Conservation (phyloP, 352 stramenopile genomes). For the Pythium grandisporangium region DNA sequence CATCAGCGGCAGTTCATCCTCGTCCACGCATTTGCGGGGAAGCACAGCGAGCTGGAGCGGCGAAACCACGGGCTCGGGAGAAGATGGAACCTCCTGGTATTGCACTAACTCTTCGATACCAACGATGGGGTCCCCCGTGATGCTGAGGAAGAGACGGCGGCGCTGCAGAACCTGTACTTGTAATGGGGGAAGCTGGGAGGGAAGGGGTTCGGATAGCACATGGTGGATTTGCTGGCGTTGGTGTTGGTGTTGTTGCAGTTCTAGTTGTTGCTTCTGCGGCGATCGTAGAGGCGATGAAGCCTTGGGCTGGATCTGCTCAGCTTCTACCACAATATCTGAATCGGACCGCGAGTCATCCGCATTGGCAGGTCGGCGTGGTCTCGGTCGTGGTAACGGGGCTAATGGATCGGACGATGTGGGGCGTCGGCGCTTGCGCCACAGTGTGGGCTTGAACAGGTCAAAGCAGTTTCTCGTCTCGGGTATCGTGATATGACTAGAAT, state of each 20-base stretch:
- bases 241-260: too few species aligned
- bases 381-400: too few species aligned
- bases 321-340: too few species aligned
- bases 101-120: constrained; percentile 45
- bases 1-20: constrained; percentile 67
- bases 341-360: too few species aligned
- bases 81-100: constrained; percentile 21
- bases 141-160: constrained; percentile 25
- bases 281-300: too few species aligned
- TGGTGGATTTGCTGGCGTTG: neutral
- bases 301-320: too few species aligned
- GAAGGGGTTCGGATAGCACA: too few species aligned
- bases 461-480: too few species aligned
- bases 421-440: constrained; percentile 9
- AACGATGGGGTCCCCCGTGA: constrained; percentile 6
- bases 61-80: constrained; percentile 10
- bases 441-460: constrained; percentile 5
- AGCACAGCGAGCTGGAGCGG: constrained; percentile 31
- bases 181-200: constrained; percentile 17
- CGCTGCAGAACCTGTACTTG: constrained; percentile 30
- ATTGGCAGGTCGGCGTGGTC: neutral
- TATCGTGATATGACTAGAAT: too few species aligned
- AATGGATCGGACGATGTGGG: neutral
- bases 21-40: constrained; percentile 31
- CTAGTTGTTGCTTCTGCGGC: too few species aligned